Evolutionary conservation across 2,329 filamentous ascomycete species (phyloP), one percentile per base, ranked within the genome.

Genomic region (Fusarium siculi): DNA sequence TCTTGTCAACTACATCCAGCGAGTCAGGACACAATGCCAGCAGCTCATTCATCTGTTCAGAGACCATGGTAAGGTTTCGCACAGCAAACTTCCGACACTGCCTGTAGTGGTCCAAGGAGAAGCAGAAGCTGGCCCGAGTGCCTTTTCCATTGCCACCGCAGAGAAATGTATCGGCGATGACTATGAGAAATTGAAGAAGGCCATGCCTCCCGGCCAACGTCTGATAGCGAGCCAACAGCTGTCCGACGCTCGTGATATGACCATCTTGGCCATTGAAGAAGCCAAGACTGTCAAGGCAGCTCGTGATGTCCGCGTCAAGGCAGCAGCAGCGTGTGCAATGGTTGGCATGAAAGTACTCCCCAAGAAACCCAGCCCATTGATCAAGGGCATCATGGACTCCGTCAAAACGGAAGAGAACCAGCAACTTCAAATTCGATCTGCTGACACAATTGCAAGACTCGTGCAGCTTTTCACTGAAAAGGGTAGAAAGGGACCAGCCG

Each of bases 361-460:
- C 0, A 98, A 97, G 88, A 98, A 97, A 80, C 95, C 96, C 15
- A 95, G 94, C 70, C 90, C 92, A 23, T 90, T 97, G 18, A 99
- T 99, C 84, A 98, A 97, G 83, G 94, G 92, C 5, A 93, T 99
- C 82, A 99, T 99, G 96, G 96, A 99, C 81, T 98, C 96, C 78
- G 90, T 99, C 79, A 99, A 98, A 83, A 92, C 91, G 42, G 97
- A 99, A 80, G 96, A 98, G 77, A 98, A 97, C 78, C 83, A 92
- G 34, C 93, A 96, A 74, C 86, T 99, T 4, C 96, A 99, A 81
- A 90, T 90, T 76, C 93, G 96, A 30, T 97, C 96, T 34, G 94
- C 95, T 4, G 90, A 89, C 19, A 95, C 95, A 7, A 93, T 99
- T 58, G 94, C 95, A 10, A 89, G 89, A 43, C 90, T 98, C 25